Percentiles rank a stretch among this genome's conserved stretches.
phyloP scores from a whole-genome alignment of 179 eudicot genomes.

The Silene coronaria region DNA sequence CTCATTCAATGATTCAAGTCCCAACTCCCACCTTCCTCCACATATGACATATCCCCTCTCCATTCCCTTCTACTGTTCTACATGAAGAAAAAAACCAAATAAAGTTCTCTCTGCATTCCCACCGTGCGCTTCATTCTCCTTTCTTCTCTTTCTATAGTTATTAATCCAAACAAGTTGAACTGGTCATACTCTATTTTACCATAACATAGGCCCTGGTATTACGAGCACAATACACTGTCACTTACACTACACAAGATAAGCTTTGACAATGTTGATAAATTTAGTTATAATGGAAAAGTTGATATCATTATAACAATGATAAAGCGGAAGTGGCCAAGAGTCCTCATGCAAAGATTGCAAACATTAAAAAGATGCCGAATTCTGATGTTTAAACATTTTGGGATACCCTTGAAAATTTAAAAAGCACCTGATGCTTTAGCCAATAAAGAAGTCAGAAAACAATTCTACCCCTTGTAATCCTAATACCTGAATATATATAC shows the following conservation, averaged over 20 bases:
- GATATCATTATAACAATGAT: no score
- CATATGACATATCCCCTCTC: background rate
- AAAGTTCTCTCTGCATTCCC: no score
- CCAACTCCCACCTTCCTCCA: background rate
- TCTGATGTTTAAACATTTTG: background rate
- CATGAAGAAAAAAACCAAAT: no score
- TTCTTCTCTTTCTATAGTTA: background rate
- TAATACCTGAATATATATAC: background rate
- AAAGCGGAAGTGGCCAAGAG: background rate
- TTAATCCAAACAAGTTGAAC: background rate
- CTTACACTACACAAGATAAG: no score
- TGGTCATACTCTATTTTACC: no score
- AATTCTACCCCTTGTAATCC: background rate
- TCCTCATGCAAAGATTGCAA: background rate
- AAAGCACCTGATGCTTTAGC: background rate
- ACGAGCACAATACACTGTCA: no score
- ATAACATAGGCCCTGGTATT: no score
- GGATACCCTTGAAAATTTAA: background rate
- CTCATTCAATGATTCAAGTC: background rate
- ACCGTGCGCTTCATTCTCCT: background rate
- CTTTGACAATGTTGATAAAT: no score
- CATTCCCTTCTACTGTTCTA: no score
- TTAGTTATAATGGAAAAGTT: no score
- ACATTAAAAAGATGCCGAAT: background rate
- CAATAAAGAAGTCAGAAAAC: background rate